These are phyloP conservation scores for Ophiostoma sp. DNA, from an alignment of 2,329 filamentous ascomycete genomes.

Conservation along the genomic window DNA sequence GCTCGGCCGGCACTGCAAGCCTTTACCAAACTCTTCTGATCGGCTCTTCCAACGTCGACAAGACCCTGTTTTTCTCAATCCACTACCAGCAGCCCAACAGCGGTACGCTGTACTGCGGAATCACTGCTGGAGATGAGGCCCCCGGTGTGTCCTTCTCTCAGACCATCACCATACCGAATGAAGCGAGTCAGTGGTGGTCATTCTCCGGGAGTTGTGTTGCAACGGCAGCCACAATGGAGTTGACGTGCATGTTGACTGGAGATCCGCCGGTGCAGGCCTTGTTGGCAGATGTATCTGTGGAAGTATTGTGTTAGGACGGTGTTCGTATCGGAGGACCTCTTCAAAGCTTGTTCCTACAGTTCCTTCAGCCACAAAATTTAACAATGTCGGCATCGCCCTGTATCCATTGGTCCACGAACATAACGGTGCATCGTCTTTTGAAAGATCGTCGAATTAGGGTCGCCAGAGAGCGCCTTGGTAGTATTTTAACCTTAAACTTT, in stretches of 20 bases:
- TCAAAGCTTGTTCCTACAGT: no score
- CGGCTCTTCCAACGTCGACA: background rate
- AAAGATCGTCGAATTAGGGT: no score
- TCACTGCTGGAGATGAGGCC: background rate
- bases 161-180: background rate
- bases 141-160: background rate
- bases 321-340: no score
- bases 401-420: no score
- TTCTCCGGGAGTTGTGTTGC: background rate
- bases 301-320: background rate
- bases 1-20: background rate
- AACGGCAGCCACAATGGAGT: background rate
- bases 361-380: no score
- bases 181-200: background rate
- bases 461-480: no score
- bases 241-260: background rate
- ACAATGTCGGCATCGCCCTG: no score
- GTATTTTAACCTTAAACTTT: no score
- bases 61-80: background rate
- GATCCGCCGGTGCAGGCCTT: background rate
- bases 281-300: background rate
- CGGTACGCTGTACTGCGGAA: background rate
- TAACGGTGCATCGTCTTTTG: no score
- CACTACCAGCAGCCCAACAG: background rate
- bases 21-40: background rate